Base-by-base conservation (phyloP, 108 stramenopile genomes). In the Nitzschia sp. region DNA sequence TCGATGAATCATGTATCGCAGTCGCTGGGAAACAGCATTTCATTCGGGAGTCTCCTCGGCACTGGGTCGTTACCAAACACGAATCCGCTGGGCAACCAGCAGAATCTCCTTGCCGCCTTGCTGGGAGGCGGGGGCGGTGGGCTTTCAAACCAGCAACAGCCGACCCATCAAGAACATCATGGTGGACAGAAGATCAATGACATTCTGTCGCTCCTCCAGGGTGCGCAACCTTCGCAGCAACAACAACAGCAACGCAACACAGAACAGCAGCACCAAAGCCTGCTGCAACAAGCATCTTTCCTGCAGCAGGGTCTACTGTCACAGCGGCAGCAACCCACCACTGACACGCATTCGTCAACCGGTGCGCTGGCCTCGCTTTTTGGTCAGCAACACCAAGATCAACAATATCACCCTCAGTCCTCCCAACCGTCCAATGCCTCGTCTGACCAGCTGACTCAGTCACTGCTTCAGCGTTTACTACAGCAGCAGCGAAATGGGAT, bases 21-120 rank as follows among this genome's bases (percentile, higher is more conserved):
- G 48, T 21, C 4, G 8, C 16, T 4, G 4, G 21, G 48, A 21
- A n/a, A n/a, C 4, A 50, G 19, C 48, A 5, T 21, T 5, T 11
- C 48, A 8, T 22, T 19, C 13, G 9, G 16, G 19, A 50, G 48
- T 21, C 19, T 50, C 48, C 21, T 50, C 4, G 48, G 48, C 5
- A n/a, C 17, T 19, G 48, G 38, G 6, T 41, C 38, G 38, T 41
- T 13, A 9, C 38, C 13, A 41, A 9, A 13, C 9, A 13, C 38
- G 38, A 6, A 41, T 9, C 38, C 38, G 38, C 9, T 41, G 19
- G 48, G 48, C 48, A 50, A 50, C 19, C 48, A 50, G 21, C 19
- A 16, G 16, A 50, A 50, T 50, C 48, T 50, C 17, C 48, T 50
- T 50, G 48, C 48, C 48, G 21, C 48, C 5, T 21, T 50, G 48